Evolutionary conservation across 225 moss, liverwort and hornwort genomes (phyloP).

Genomic region (Asterella californica): DNA sequence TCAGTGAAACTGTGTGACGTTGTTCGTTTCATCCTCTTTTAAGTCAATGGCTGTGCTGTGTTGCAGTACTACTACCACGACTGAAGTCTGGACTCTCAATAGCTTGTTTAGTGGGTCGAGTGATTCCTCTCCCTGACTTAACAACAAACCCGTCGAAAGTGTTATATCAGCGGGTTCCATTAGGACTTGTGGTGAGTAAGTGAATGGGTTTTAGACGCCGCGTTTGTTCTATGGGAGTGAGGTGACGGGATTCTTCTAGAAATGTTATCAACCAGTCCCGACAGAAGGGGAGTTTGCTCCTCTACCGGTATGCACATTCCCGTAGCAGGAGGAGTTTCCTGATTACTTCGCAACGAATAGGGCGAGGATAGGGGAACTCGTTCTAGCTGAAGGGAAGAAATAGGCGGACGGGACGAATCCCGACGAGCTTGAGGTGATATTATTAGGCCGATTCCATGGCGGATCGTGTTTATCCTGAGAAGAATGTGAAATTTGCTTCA

Average conservation of each 20-base stretch:
- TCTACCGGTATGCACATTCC: not conserved
- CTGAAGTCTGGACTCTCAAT: not conserved
- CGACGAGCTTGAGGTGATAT: not conserved
- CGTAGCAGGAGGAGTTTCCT: not conserved
- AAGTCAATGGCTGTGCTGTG: not conserved
- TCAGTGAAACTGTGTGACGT: not conserved
- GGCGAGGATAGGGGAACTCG: not conserved
- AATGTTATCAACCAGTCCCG: no score
- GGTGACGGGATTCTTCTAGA: no score
- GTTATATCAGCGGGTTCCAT: not conserved
- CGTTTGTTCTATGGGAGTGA: not conserved
- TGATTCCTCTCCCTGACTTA: not conserved
- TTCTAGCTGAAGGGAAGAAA: not conserved
- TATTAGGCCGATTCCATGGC: constrained; percentile 6
- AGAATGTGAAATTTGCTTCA: not conserved
- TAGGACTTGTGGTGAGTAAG: not conserved
- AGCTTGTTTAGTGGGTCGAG: not conserved
- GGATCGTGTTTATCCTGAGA: constrained; percentile 18
- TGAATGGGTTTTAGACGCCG: not conserved
- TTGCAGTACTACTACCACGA: not conserved
- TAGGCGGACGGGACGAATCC: not conserved
- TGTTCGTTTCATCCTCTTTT: not conserved
- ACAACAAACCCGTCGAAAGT: not conserved
- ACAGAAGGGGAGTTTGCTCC: not conserved
- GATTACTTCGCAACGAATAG: no score